A percentile compares a stretch with the other conserved stretches of the same genome.
Evolutionary conservation across 2,329 filamentous ascomycete genomes (phyloP).

Genomic region (Ambrosiella beaveri): DNA sequence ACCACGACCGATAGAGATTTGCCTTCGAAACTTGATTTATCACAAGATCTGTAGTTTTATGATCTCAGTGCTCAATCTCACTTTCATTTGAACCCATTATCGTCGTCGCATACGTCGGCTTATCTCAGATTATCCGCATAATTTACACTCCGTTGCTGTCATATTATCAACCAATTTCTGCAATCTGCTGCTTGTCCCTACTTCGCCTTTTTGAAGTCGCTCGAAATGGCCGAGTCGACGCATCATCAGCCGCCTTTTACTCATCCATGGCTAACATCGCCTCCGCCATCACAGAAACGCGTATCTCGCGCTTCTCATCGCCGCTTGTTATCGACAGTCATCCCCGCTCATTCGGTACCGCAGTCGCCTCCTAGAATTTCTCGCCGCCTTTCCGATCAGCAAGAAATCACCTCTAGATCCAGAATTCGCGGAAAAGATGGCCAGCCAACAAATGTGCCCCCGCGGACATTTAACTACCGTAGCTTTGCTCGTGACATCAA

Average conservation of each 20-base stretch:
- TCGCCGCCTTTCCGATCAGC: constrained; percentile 40
- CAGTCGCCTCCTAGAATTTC: constrained; percentile 32
- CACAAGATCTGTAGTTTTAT: too few relatives aligned
- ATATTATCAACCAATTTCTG: too few relatives aligned
- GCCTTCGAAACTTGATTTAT: too few relatives aligned
- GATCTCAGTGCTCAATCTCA: too few relatives aligned
- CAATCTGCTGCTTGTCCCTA: too few relatives aligned
- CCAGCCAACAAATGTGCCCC: constrained; percentile 24
- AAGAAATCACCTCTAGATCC: constrained; percentile 24
- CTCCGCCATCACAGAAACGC: constrained; percentile 9
- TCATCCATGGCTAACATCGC: constrained; percentile 12
- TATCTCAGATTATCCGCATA: too few relatives aligned
- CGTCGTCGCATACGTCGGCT: too few relatives aligned
- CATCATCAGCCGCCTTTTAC: constrained; percentile 8
- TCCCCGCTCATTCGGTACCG: constrained; percentile 29
- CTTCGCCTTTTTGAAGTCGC: not conserved
- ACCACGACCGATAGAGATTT: too few relatives aligned
- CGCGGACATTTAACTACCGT: constrained; percentile 30
- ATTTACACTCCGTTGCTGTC: too few relatives aligned
- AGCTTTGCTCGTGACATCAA: constrained; percentile 23
- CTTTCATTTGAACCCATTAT: too few relatives aligned
- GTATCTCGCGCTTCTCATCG: constrained; percentile 23
- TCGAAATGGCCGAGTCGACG: constrained; percentile 11
- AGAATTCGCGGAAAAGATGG: constrained; percentile 21
- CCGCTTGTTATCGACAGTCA: constrained; percentile 35